Percentiles rank a stretch among this genome's conserved stretches.
Conservation (phyloP, 2,329 filamentous ascomycete species). For the Trichoderma sp. region DNA sequence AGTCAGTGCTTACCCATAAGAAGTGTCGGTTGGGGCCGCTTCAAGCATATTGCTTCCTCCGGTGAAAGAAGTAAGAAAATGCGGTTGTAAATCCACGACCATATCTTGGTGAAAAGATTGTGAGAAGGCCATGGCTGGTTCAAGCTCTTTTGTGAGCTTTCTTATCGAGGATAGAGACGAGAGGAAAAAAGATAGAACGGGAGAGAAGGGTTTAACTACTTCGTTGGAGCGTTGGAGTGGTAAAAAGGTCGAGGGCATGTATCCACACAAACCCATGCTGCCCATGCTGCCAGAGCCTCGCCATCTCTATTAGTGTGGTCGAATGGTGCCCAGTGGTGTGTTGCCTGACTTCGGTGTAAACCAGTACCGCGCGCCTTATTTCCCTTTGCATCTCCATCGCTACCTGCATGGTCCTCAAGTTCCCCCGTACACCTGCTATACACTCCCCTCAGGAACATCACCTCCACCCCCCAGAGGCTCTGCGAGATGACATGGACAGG, state of each 20-base stretch:
- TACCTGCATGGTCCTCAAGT: not conserved
- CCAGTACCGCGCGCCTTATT: not conserved
- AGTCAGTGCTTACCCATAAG: slow-evolving; percentile 9
- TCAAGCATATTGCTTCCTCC: not conserved
- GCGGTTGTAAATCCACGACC: not conserved
- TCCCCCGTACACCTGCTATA: not conserved
- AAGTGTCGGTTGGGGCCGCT: not conserved
- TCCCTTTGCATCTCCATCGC: not conserved
- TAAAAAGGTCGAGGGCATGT: not conserved
- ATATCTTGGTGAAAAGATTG: not conserved
- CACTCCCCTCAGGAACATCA: not conserved
- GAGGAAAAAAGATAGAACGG: too few species aligned
- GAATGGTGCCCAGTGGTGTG: not conserved
- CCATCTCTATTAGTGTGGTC: not conserved
- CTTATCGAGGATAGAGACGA: not conserved
- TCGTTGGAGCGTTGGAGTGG: not conserved
- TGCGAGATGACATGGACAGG: not conserved
- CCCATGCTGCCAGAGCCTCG: not conserved
- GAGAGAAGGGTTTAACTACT: not conserved
- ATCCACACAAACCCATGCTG: not conserved
- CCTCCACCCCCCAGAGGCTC: not conserved
- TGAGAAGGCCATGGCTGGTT: not conserved
- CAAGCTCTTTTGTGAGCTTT: not conserved
- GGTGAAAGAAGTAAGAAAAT: not conserved
- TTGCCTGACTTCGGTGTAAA: not conserved